phyloP scores from a whole-genome alignment of 306 rosid genomes.

The Pyrus bretschneideri region DNA sequence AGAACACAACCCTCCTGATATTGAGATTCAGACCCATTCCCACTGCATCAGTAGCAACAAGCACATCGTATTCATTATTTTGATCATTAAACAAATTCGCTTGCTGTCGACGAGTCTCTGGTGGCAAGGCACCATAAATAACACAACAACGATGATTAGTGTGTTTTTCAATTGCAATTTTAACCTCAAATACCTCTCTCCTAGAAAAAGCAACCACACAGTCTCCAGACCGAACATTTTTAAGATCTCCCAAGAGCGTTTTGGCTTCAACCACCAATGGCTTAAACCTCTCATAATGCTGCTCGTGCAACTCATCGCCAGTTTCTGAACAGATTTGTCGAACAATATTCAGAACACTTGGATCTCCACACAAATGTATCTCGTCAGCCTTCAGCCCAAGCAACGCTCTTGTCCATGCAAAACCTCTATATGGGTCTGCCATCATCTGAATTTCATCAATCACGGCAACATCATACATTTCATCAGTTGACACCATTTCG shows the following conservation, averaged over 20 bases:
- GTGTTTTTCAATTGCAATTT: slow-evolving; percentile 71
- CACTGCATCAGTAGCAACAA: slow-evolving; percentile 92
- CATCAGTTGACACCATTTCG: slow-evolving; percentile 81
- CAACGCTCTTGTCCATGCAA: slow-evolving; percentile 85
- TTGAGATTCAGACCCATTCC: slow-evolving; percentile 98
- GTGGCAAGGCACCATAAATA: slow-evolving; percentile 89
- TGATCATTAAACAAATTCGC: slow-evolving; percentile 80
- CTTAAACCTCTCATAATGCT: slow-evolving; percentile 81
- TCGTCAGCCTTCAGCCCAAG: slow-evolving; percentile 91
- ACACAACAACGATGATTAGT: slow-evolving; percentile 80
- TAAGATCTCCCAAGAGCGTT: slow-evolving; percentile 72
- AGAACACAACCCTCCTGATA: slow-evolving; percentile 82
- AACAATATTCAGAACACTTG: slow-evolving; percentile 73
- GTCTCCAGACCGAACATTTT: slow-evolving; percentile 76
- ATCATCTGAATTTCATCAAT: slow-evolving; percentile 93
- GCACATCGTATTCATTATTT: slow-evolving; percentile 69
- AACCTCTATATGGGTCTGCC: slow-evolving; percentile 67
- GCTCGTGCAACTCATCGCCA: slow-evolving; percentile 74
- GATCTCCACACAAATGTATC: slow-evolving; percentile 85
- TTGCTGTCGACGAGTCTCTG: slow-evolving; percentile 84
- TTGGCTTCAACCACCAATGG: slow-evolving; percentile 91
- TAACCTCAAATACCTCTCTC: slow-evolving; percentile 90
- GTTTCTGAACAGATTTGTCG: slow-evolving; percentile 62
- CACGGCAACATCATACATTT: slow-evolving; percentile 76
- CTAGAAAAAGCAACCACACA: slow-evolving; percentile 96